A percentile compares a stretch with the other conserved stretches of the same genome.
Evolutionary conservation across 495 filamentous ascomycete species (phyloP).

Genomic region (Staphylotrichum tortipilum): DNA sequence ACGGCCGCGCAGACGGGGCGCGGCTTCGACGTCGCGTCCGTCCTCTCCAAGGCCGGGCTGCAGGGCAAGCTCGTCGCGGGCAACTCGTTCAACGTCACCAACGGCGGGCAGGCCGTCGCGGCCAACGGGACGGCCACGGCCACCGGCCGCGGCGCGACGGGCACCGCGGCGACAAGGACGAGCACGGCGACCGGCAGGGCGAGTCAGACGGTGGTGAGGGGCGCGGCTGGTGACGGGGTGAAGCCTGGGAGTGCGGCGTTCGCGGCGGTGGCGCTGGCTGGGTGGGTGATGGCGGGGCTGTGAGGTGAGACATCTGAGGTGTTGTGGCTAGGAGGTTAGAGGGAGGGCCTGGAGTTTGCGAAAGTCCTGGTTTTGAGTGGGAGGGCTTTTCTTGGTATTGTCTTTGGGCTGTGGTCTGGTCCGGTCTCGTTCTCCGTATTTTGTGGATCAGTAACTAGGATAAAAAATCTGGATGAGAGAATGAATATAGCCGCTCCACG

Average conservation of each 20-base stretch:
- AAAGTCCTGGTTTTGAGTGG: too few relatives aligned
- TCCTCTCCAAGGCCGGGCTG: slow-evolving; percentile 26
- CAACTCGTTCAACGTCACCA: slow-evolving; percentile 40
- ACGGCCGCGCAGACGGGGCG: slow-evolving; percentile 21
- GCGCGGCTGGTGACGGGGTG: background rate
- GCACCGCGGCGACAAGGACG: background rate
- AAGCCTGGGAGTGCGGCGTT: background rate
- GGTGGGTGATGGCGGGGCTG: slow-evolving; percentile 2
- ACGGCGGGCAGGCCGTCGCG: slow-evolving; percentile 26
- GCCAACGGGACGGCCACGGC: background rate
- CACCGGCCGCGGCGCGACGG: background rate
- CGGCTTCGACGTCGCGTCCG: slow-evolving; percentile 24
- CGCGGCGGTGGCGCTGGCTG: background rate
- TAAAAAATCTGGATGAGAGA: too few relatives aligned
- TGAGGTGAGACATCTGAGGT: too few relatives aligned
- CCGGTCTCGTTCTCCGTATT: too few relatives aligned
- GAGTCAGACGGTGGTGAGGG: background rate
- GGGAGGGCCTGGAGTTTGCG: too few relatives aligned
- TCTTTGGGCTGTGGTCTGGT: too few relatives aligned
- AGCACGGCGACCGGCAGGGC: background rate
- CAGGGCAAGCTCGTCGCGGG: slow-evolving; percentile 29
- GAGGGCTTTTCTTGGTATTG: too few relatives aligned
- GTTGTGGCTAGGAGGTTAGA: too few relatives aligned
- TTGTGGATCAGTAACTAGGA: too few relatives aligned
- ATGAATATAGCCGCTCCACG: too few relatives aligned